Conservation (phyloP, 192 early-diverging fungal species). For the Linnemannia zychae region DNA sequence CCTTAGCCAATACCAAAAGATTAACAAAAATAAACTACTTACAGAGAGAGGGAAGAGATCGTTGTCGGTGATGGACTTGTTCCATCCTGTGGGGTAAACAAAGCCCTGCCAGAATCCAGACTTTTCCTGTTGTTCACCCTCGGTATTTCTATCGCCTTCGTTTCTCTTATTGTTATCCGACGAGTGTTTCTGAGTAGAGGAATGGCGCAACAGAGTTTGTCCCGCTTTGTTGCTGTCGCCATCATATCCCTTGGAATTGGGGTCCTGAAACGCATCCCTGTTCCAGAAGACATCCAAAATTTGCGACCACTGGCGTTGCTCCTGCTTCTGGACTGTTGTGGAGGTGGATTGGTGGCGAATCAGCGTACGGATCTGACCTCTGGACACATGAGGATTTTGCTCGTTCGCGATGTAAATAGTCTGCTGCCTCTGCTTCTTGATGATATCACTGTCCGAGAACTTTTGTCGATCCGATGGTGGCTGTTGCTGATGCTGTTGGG, state of each 20-base stretch:
- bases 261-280: conserved; percentile 1
- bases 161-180: not conserved
- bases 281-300: conserved; percentile 6
- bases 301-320: not conserved
- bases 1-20: too few relatives aligned
- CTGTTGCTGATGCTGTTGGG: not conserved
- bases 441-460: conserved; percentile 9
- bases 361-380: not conserved
- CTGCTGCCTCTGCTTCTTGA: not conserved
- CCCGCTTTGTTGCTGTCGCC: too few relatives aligned
- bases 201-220: not conserved
- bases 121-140: not conserved
- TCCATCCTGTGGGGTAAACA: conserved; percentile 3
- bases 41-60: not conserved
- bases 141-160: not conserved
- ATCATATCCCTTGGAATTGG: not conserved
- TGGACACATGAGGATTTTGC: not conserved
- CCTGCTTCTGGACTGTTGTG: not conserved
- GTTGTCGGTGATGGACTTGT: not conserved
- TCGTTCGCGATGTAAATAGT: not conserved
- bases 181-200: not conserved
- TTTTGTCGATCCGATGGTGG: conserved; percentile 3
- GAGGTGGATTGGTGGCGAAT: conserved; percentile 6
- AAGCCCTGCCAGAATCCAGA: conserved; percentile 4
- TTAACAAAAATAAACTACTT: not conserved